Conservation (phyloP, 2,329 filamentous ascomycete genomes). For the Fusarium burgessii region DNA sequence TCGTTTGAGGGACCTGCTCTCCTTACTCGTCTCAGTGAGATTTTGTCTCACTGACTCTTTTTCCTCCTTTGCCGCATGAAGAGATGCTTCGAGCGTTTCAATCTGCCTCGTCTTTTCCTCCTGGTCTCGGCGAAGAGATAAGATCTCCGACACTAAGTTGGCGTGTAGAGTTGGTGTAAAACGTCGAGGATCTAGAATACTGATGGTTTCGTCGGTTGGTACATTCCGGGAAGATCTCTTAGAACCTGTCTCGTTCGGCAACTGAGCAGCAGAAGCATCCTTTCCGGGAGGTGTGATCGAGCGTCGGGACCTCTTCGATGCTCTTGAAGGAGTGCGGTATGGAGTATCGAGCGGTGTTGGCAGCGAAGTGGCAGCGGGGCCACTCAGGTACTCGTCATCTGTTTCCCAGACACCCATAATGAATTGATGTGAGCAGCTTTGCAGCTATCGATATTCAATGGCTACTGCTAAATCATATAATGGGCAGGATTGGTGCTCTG, state of each 20-base stretch:
- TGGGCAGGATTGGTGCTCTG: background rate
- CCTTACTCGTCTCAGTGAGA: slow-evolving; percentile 74
- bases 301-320: slow-evolving; percentile 70
- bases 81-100: slow-evolving; percentile 80
- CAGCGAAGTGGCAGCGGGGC: slow-evolving; percentile 67
- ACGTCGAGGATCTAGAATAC: slow-evolving; percentile 85
- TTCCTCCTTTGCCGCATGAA: slow-evolving; percentile 79
- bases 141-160: slow-evolving; percentile 92
- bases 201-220: slow-evolving; percentile 74
- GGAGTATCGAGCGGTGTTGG: slow-evolving; percentile 79
- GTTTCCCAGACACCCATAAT: slow-evolving; percentile 71
- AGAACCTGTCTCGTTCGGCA: slow-evolving; percentile 57
- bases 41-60: slow-evolving; percentile 76
- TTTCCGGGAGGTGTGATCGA: slow-evolving; percentile 72
- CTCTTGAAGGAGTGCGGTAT: slow-evolving; percentile 77
- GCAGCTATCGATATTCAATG: background rate
- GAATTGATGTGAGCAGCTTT: slow-evolving; percentile 7
- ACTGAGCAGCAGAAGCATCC: slow-evolving; percentile 69
- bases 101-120: slow-evolving; percentile 91
- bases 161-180: slow-evolving; percentile 97
- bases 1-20: slow-evolving; percentile 83
- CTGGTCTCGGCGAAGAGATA: slow-evolving; percentile 86
- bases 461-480: background rate
- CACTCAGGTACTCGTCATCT: slow-evolving; percentile 70
- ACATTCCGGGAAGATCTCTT: slow-evolving; percentile 70